These are phyloP conservation scores for Heterobasidion irregulare DNA, from an alignment of 1,284 basidiomycete species.

Conservation along the genomic window DNA sequence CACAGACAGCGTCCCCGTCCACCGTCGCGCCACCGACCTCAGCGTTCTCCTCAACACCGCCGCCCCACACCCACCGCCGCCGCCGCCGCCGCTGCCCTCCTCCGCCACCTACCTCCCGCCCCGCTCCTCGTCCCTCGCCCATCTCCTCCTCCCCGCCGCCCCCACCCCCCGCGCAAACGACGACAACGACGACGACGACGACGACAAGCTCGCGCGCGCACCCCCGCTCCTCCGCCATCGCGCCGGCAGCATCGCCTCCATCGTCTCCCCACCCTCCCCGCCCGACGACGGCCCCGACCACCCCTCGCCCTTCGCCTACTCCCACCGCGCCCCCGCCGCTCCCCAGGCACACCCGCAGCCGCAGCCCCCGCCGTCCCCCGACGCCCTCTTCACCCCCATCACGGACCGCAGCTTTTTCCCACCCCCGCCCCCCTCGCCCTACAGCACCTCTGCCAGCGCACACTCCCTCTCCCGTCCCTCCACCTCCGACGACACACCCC, in stretches of 20 bases:
- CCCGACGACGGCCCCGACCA: background rate
- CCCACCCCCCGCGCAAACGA: conserved; percentile 6
- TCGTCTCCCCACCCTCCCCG: background rate
- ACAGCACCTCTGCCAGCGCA: conserved; percentile 4
- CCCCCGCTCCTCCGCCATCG: conserved; percentile 14
- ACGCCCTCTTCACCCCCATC: conserved; percentile 10
- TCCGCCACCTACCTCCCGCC: conserved; percentile 3
- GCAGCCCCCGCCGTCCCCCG: conserved; percentile 3
- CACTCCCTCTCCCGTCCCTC: conserved; percentile 15
- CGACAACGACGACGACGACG: conserved; percentile 1
- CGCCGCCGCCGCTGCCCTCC: background rate
- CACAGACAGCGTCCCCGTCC: conserved; percentile 17
- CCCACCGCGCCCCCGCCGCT: conserved; percentile 14
- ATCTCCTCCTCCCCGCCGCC: background rate
- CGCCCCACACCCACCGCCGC: conserved; percentile 14
- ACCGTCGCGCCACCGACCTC: conserved; percentile 62
- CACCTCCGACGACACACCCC: conserved; percentile 4
- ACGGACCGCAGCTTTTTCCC: conserved; percentile 6
- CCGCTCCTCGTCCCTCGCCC: background rate
- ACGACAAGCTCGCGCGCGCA: conserved; percentile 20
- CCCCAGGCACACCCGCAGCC: conserved; percentile 16
- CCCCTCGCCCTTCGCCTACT: background rate
- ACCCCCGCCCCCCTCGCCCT: conserved; percentile 7
- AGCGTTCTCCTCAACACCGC: conserved; percentile 53
- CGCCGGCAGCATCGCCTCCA: conserved; percentile 4